Evolutionary conservation across 1,284 basidiomycete species (phyloP).

Genomic region (Cutaneotrichosporon daszewskae): DNA sequence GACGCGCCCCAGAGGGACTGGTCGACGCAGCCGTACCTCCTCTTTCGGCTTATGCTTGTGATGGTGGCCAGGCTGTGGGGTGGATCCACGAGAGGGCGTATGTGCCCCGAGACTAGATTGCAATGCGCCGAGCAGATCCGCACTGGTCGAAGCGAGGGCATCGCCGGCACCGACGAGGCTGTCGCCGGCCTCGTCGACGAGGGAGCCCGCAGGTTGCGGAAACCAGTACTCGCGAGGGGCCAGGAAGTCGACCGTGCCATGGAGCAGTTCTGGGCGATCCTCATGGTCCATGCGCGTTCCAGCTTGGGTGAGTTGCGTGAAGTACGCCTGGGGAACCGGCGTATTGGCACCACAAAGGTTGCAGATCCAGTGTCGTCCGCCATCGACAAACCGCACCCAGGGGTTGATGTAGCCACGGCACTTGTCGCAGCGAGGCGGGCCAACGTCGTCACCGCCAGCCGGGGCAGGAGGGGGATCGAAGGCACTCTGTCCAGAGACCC

Average conservation of each 20-base stretch:
- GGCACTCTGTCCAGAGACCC: conserved; percentile 33
- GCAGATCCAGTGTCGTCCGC: conserved; percentile 84
- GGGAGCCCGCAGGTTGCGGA: conserved; percentile 51
- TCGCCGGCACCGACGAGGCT: conserved; percentile 51
- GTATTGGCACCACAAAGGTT: conserved; percentile 83
- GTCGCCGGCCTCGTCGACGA: conserved; percentile 53
- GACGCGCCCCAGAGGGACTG: conserved; percentile 68
- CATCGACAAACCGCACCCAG: conserved; percentile 82
- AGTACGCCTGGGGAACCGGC: conserved; percentile 78
- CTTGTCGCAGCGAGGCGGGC: conserved; percentile 77
- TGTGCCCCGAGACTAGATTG: conserved; percentile 38
- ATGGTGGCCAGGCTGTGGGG: conserved; percentile 38
- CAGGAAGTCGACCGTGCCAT: conserved; percentile 86
- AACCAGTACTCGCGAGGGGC: conserved; percentile 88
- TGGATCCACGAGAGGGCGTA: conserved; percentile 33
- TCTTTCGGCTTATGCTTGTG: conserved; percentile 29
- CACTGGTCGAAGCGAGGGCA: conserved; percentile 37
- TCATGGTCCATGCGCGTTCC: conserved; percentile 76
- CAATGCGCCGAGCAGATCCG: conserved; percentile 41
- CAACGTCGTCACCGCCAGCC: conserved; percentile 51
- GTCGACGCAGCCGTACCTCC: conserved; percentile 51
- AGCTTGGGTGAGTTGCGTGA: conserved; percentile 75
- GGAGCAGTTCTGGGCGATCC: conserved; percentile 77
- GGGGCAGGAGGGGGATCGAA: conserved; percentile 68
- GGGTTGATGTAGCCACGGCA: conserved; percentile 94